Evolutionary conservation across 2,329 filamentous ascomycete species (phyloP).

Genomic region (Trichoderma aggressivum): DNA sequence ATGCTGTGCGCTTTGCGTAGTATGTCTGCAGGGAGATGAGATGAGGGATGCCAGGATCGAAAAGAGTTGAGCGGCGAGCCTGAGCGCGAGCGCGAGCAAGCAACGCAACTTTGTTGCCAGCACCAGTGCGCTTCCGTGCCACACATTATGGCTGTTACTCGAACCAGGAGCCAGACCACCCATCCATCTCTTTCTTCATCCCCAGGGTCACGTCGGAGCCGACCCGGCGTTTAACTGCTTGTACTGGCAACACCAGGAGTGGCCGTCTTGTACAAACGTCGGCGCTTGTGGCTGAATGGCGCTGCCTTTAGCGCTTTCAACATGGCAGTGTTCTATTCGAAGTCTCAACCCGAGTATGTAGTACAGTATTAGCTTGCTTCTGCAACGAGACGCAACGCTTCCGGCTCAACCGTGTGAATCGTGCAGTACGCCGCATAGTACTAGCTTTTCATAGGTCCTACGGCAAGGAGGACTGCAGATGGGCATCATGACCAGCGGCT

Average conservation of each 20-base stretch:
- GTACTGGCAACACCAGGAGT: not conserved
- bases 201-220: constrained; percentile 10
- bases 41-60: not conserved
- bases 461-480: not conserved
- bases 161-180: constrained; percentile 7
- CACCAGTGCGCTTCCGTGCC: not conserved
- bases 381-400: not conserved
- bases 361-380: not conserved
- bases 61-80: not conserved
- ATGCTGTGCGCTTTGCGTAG: not conserved
- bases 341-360: not conserved
- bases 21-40: not conserved
- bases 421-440: not conserved
- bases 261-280: not conserved
- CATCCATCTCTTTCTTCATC: not conserved
- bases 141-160: not conserved
- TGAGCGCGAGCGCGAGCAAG: not conserved
- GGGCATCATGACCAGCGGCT: constrained; percentile 1
- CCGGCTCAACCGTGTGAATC: not conserved
- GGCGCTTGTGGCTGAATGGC: constrained; percentile 11
- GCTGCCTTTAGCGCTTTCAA: constrained; percentile 4
- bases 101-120: not conserved
- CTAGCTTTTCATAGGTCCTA: not conserved
- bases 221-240: constrained; percentile 14
- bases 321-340: constrained; percentile 9